Evolutionary conservation across 306 rosid genomes (phyloP).

Genomic region (Trifolium repens): DNA sequence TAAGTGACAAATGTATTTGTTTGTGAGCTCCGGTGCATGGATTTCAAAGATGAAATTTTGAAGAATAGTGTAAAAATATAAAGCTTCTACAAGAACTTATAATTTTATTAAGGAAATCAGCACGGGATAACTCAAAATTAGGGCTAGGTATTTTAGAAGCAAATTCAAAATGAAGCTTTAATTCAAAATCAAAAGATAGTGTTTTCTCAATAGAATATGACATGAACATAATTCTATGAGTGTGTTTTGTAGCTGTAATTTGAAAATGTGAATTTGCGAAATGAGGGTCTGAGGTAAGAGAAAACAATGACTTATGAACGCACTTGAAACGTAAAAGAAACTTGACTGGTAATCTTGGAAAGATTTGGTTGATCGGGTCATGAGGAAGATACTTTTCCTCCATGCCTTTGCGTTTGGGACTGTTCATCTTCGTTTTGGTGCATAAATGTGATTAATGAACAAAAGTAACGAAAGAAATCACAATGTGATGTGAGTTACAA

Average conservation of each 20-base stretch:
- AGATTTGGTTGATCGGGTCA: not conserved
- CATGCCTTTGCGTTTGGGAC: no score
- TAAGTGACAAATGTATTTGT: not conserved
- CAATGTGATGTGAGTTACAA: no score
- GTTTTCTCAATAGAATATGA: not conserved
- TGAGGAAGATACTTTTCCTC: not conserved
- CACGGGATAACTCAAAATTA: not conserved
- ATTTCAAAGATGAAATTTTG: not conserved
- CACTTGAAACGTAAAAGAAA: not conserved
- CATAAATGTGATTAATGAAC: no score
- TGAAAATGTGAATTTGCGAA: no score
- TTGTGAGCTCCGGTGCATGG: conserved; percentile 5
- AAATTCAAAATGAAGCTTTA: no score
- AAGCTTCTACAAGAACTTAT: conserved; percentile 1
- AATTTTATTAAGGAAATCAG: not conserved
- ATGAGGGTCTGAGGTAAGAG: not conserved
- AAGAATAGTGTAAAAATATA: not conserved
- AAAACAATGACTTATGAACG: not conserved
- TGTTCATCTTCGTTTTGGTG: no score
- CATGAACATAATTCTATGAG: not conserved
- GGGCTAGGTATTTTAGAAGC: not conserved
- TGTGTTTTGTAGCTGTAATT: not conserved
- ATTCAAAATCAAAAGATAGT: not conserved
- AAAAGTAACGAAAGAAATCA: no score
- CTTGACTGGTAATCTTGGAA: not conserved